Percentiles rank a stretch among this genome's conserved stretches.
phyloP scores from a whole-genome alignment of 805 yeast species.

The Limtongia smithiae region DNA sequence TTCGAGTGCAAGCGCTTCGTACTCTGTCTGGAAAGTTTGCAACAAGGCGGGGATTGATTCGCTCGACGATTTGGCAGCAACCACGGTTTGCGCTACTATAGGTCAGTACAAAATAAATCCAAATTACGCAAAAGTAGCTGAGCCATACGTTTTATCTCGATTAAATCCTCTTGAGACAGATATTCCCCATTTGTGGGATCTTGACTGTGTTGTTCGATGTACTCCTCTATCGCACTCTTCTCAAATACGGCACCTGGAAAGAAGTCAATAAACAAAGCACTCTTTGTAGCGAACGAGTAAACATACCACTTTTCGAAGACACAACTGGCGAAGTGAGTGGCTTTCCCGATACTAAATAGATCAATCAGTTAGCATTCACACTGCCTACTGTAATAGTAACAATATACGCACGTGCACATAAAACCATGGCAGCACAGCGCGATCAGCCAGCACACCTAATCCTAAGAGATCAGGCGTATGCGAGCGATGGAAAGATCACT shows the following conservation, averaged over 20 bases:
- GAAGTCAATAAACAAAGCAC: too few species aligned
- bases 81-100: slow-evolving; percentile 36
- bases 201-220: slow-evolving; percentile 57
- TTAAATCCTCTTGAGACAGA: slow-evolving; percentile 54
- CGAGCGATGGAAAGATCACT: too few species aligned
- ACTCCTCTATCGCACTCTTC: slow-evolving; percentile 53
- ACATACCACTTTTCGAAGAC: slow-evolving; percentile 42
- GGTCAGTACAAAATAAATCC: too few species aligned
- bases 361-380: too few species aligned
- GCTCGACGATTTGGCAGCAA: slow-evolving; percentile 44
- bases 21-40: slow-evolving; percentile 75
- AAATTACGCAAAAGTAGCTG: too few species aligned
- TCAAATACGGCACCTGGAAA: slow-evolving; percentile 69
- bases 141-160: slow-evolving; percentile 39
- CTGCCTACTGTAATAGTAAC: too few species aligned
- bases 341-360: slow-evolving; percentile 63
- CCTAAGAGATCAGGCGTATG: too few species aligned
- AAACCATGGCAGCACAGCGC: neutral
- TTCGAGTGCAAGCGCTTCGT: slow-evolving; percentile 83
- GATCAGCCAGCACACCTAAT: too few species aligned
- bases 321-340: slow-evolving; percentile 68
- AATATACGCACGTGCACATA: slow-evolving; percentile 14
- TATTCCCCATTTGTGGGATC: slow-evolving; percentile 77
- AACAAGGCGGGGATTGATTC: slow-evolving; percentile 77
- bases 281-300: too few species aligned